Conservation (phyloP, 2,329 filamentous ascomycete species). For the Pseudogymnoascus sp. region DNA sequence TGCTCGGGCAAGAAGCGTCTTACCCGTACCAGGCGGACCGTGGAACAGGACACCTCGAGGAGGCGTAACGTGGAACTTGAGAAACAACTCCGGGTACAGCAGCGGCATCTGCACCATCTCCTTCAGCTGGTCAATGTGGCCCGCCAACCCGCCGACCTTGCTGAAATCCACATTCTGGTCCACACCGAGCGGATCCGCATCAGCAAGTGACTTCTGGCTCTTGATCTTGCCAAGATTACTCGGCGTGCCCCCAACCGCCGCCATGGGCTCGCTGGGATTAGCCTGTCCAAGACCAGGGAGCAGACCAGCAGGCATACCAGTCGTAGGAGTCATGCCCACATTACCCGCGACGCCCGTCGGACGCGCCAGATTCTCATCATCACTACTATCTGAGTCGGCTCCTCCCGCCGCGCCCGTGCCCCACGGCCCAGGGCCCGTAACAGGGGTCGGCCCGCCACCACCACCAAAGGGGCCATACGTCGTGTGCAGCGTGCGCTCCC, state of each 20-base stretch:
- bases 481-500: constrained; percentile 78
- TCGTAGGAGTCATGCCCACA: constrained; percentile 54
- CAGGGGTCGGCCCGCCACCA: constrained; percentile 51
- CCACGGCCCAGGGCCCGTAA: constrained; percentile 57
- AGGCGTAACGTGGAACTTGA: constrained; percentile 84
- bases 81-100: constrained; percentile 90
- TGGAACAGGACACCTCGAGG: constrained; percentile 94
- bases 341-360: constrained; percentile 52
- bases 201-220: constrained; percentile 82
- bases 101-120: constrained; percentile 96
- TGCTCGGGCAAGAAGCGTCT: constrained; percentile 84
- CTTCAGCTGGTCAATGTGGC: constrained; percentile 93
- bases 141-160: constrained; percentile 83
- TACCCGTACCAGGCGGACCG: constrained; percentile 93
- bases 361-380: constrained; percentile 73
- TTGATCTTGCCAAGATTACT: constrained; percentile 90
- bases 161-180: constrained; percentile 90
- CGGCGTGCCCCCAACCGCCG: constrained; percentile 51
- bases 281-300: constrained; percentile 44
- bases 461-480: constrained; percentile 92
- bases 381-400: constrained; percentile 91
- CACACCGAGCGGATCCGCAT: constrained; percentile 89
- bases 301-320: constrained; percentile 41
- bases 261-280: constrained; percentile 47
- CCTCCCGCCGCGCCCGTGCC: constrained; percentile 66